A percentile compares a stretch with the other conserved stretches of the same genome.
These are phyloP conservation scores for Funneliformis caledonium DNA, from an alignment of 371 early-diverging fungal species.

Conservation along the genomic window DNA sequence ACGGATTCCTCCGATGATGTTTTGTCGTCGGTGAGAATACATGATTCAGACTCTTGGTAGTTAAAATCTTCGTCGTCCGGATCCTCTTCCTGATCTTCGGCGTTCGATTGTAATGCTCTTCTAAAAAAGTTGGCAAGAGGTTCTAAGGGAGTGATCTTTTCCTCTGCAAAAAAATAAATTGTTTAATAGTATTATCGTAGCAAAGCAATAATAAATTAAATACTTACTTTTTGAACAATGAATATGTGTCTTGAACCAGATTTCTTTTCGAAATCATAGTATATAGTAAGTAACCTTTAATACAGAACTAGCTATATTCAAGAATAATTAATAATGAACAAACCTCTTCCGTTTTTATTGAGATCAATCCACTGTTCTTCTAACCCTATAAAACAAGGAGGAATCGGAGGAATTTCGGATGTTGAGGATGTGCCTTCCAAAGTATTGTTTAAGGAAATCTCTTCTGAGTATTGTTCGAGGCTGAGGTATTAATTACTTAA, in stretches of 20 bases:
- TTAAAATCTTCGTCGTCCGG: not conserved
- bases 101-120: not conserved
- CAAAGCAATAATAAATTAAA: not conserved
- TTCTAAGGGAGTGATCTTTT: slow-evolving; percentile 18
- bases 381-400: slow-evolving; percentile 5
- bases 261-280: slow-evolving; percentile 9
- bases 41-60: too few species aligned
- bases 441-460: not conserved
- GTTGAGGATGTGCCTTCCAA: not conserved
- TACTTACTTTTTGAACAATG: slow-evolving; percentile 6
- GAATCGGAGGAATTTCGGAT: not conserved
- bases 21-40: too few species aligned
- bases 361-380: not conserved
- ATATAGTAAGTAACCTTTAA: slow-evolving; percentile 22
- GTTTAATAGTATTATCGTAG: not conserved
- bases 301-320: slow-evolving; percentile 12
- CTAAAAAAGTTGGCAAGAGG: slow-evolving; percentile 8
- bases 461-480: too few species aligned
- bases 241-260: slow-evolving; percentile 11
- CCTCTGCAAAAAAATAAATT: not conserved
- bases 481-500: not conserved
- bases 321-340: not conserved
- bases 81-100: not conserved
- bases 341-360: slow-evolving; percentile 26
- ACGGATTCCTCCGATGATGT: not conserved